phyloP scores from a whole-genome alignment of 441 rosid species.

The Adansonia grandidieri region DNA sequence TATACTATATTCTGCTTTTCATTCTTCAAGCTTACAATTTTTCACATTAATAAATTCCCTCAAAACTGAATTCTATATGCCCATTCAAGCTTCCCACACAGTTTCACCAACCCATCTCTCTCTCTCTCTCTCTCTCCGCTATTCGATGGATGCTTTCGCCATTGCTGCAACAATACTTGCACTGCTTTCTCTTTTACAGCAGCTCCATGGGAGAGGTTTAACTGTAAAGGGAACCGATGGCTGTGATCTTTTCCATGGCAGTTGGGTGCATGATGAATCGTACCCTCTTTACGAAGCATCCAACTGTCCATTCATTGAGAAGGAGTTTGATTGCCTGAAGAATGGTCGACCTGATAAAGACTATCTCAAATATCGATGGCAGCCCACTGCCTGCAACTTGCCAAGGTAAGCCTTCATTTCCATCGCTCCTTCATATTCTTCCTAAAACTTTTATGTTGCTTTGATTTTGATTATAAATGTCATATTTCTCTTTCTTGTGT shows the following conservation, averaged over 20 bases:
- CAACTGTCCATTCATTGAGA: slow-evolving; percentile 36
- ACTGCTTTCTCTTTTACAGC: slow-evolving; percentile 10
- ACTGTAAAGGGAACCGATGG: background rate
- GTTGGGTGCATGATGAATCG: slow-evolving; percentile 41
- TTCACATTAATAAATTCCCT: background rate
- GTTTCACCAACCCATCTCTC: slow-evolving; percentile 13
- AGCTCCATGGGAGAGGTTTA: slow-evolving; percentile 5
- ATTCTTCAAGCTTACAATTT: background rate
- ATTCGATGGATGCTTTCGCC: slow-evolving; percentile 28
- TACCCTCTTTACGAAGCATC: slow-evolving; percentile 32
- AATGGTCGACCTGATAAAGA: slow-evolving; percentile 41
- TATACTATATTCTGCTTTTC: background rate
- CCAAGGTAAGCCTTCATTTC: slow-evolving; percentile 29
- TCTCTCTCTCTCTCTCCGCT: background rate
- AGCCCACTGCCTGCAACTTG: slow-evolving; percentile 39
- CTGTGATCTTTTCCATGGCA: slow-evolving; percentile 38
- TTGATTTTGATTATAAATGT: background rate
- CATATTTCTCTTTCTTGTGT: too few relatives aligned
- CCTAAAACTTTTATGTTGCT: background rate
- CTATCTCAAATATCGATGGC: slow-evolving; percentile 47
- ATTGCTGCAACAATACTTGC: slow-evolving; percentile 9
- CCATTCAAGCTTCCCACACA: background rate
- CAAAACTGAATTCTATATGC: background rate
- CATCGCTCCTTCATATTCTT: background rate
- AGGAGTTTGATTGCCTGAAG: slow-evolving; percentile 36